Percentiles rank a stretch among this genome's conserved stretches.
phyloP scores from a whole-genome alignment of 169 alveolate genomes.

The Cryptosporidium andersoni region DNA sequence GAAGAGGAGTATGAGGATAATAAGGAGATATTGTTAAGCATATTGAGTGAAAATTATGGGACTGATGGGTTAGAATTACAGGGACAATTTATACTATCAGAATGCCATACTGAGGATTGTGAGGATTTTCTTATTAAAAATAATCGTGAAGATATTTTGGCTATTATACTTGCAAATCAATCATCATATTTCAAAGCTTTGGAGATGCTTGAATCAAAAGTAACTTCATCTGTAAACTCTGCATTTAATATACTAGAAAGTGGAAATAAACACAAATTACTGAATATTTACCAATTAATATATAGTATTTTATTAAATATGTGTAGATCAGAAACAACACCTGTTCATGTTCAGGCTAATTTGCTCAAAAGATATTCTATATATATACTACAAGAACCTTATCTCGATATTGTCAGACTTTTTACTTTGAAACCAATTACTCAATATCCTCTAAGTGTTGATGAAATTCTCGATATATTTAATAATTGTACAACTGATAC shows the following conservation, averaged over 20 bases:
- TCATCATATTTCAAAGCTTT: slow-evolving; percentile 41
- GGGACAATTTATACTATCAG: slow-evolving; percentile 7
- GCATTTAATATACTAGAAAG: neutral
- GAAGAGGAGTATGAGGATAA: slow-evolving; percentile 12
- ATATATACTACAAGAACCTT: slow-evolving; percentile 2
- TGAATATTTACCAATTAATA: slow-evolving; percentile 23
- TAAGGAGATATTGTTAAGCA: neutral
- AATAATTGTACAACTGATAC: neutral
- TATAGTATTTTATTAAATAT: slow-evolving; percentile 21
- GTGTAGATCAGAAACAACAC: slow-evolving; percentile 48
- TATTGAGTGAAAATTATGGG: slow-evolving; percentile 5
- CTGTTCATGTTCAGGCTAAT: slow-evolving; percentile 62
- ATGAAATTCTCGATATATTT: slow-evolving; percentile 47
- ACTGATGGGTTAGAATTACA: neutral
- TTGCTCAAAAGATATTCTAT: slow-evolving; percentile 52
- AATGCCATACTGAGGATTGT: slow-evolving; percentile 18
- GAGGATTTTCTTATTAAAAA: slow-evolving; percentile 29
- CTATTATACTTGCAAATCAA: slow-evolving; percentile 19
- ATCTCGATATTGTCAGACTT: slow-evolving; percentile 17
- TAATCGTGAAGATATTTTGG: slow-evolving; percentile 35
- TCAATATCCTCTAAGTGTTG: slow-evolving; percentile 46
- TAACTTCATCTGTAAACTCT: slow-evolving; percentile 7
- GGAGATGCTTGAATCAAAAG: slow-evolving; percentile 32
- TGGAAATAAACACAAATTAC: slow-evolving; percentile 1
- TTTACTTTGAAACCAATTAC: slow-evolving; percentile 52